Evolutionary conservation across 2,329 filamentous ascomycete species (phyloP).

Genomic region (Trichoderma harzianum): DNA sequence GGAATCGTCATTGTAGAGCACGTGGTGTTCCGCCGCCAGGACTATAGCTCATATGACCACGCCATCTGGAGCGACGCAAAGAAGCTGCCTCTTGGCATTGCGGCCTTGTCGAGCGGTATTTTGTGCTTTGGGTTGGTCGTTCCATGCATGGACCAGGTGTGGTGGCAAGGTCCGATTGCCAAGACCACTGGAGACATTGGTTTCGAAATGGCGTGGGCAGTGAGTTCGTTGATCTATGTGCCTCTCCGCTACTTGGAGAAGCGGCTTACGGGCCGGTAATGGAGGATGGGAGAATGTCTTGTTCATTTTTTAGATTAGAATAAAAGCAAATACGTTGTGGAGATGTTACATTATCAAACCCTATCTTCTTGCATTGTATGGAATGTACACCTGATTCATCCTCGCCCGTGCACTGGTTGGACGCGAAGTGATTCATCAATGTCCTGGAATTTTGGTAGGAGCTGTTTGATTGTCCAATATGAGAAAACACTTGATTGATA

Average conservation of each 20-base stretch:
- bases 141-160: conserved; percentile 58
- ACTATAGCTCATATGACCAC: conserved; percentile 45
- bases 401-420: background rate
- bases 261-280: conserved; percentile 24
- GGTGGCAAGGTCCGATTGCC: conserved; percentile 60
- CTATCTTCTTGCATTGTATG: background rate
- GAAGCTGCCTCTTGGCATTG: conserved; percentile 44
- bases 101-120: conserved; percentile 45
- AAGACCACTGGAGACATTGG: conserved; percentile 61
- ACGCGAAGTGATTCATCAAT: background rate
- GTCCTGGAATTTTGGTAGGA: too few species aligned
- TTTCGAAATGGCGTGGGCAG: conserved; percentile 59
- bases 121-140: conserved; percentile 51
- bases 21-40: conserved; percentile 45
- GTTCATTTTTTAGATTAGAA: background rate
- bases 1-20: conserved; percentile 49
- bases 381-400: background rate
- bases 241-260: conserved; percentile 47
- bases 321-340: background rate
- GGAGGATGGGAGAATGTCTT: background rate
- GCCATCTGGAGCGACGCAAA: conserved; percentile 46
- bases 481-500: background rate
- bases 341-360: background rate
- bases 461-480: background rate
- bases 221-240: conserved; percentile 46